These are phyloP conservation scores for Phylloporus rhodoxanthus DNA, from an alignment of 768 basidiomycete species.

Conservation along the genomic window DNA sequence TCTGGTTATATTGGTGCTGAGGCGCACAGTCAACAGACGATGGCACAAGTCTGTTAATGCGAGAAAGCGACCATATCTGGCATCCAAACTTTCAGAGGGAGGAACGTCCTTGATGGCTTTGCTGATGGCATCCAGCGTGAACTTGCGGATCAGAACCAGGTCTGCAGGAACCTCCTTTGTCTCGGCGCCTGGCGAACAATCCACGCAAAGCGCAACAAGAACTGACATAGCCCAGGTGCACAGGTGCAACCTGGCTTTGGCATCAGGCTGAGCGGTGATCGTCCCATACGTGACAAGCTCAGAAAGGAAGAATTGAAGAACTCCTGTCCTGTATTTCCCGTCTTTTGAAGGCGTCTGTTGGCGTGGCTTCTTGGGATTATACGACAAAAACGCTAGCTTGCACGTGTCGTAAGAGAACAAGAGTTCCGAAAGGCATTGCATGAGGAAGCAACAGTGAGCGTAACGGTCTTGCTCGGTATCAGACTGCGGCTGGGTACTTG, in stretches of 20 bases:
- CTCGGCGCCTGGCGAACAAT: conserved; percentile 60
- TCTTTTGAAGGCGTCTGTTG: conserved; percentile 62
- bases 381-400: conserved; percentile 84
- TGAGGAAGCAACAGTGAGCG: conserved; percentile 72
- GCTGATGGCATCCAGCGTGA: conserved; percentile 83
- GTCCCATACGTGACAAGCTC: conserved; percentile 78
- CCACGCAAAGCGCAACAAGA: conserved; percentile 89
- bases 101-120: conserved; percentile 79
- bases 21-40: conserved; percentile 77
- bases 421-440: conserved; percentile 89
- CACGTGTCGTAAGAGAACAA: conserved; percentile 89
- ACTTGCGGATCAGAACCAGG: conserved; percentile 84
- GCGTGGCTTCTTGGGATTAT: conserved; percentile 55
- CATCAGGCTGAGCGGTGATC: conserved; percentile 55
- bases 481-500: conserved; percentile 11
- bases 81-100: conserved; percentile 54
- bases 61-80: conserved; percentile 81
- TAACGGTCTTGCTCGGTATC: conserved; percentile 28
- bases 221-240: conserved; percentile 89
- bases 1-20: conserved; percentile 46
- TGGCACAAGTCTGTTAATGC: conserved; percentile 84
- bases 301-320: conserved; percentile 74
- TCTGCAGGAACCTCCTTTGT: conserved; percentile 74
- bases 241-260: conserved; percentile 52
- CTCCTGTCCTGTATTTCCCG: conserved; percentile 55